Conservation (phyloP, 495 filamentous ascomycete species). For the Thermothielavioides terrestris region DNA sequence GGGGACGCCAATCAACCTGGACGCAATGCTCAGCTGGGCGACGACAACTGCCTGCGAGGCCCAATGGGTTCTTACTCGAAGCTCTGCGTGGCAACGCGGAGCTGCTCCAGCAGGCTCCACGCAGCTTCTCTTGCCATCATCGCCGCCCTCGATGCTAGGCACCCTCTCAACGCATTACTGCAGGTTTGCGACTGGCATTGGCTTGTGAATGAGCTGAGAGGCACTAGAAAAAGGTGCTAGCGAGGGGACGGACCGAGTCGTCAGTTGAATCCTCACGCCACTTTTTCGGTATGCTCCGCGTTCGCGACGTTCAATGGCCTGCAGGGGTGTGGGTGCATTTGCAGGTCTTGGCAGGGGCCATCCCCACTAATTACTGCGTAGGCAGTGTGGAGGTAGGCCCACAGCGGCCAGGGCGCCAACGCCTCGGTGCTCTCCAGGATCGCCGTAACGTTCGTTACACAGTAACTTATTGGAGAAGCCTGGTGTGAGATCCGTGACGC, state of each 20-base stretch:
- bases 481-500: too few relatives aligned
- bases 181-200: background rate
- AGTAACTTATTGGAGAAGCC: too few relatives aligned
- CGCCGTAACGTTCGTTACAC: too few relatives aligned
- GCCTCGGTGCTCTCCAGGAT: background rate
- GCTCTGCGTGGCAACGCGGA: constrained; percentile 11
- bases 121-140: constrained; percentile 10
- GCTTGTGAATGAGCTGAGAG: background rate
- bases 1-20: constrained; percentile 9
- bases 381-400: too few relatives aligned
- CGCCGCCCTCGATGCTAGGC: background rate
- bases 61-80: background rate
- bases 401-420: too few relatives aligned
- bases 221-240: background rate
- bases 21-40: background rate
- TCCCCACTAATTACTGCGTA: too few relatives aligned
- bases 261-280: constrained; percentile 8
- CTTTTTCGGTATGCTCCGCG: constrained; percentile 2
- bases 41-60: background rate
- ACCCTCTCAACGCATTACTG: background rate
- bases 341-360: background rate
- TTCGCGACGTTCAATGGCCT: too few relatives aligned
- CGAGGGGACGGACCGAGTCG: too few relatives aligned
- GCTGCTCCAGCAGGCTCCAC: constrained; percentile 14
- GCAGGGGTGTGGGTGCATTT: background rate